Conservation (phyloP, 2,329 filamentous ascomycete genomes). For the Colletotrichum navitas region DNA sequence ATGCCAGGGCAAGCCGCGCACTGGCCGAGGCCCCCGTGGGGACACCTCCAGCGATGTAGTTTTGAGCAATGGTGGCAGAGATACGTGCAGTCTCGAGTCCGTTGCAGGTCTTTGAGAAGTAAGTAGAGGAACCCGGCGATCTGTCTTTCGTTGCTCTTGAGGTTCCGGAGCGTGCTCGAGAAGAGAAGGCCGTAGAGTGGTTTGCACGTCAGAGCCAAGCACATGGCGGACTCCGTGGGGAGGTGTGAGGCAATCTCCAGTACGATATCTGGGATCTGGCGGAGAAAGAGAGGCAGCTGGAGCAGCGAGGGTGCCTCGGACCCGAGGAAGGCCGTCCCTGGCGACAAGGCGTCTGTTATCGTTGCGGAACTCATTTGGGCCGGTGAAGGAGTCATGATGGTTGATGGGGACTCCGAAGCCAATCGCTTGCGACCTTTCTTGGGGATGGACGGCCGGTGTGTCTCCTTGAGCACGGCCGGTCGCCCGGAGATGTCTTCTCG, state of each 20-base stretch:
- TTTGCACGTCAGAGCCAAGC: conserved; percentile 34
- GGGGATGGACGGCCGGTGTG: not conserved
- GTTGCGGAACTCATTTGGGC: not conserved
- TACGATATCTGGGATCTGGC: conserved; percentile 30
- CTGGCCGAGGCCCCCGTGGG: not conserved
- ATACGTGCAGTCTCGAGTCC: not conserved
- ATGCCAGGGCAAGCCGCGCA: conserved; percentile 1
- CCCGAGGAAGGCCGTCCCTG: not conserved
- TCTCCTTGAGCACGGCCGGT: not conserved
- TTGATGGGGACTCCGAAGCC: too few species aligned
- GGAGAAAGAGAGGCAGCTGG: conserved; percentile 13
- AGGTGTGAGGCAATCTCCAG: conserved; percentile 37
- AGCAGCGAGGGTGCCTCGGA: not conserved
- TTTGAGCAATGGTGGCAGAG: conserved; percentile 30
- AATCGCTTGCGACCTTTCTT: not conserved
- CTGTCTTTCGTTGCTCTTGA: not conserved
- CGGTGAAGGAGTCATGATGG: not conserved
- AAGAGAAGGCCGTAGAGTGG: conserved; percentile 33
- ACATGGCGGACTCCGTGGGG: conserved; percentile 28
- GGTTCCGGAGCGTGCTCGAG: not conserved
- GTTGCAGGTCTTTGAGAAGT: conserved; percentile 19
- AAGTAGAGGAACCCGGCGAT: conserved; percentile 24
- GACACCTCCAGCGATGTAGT: conserved; percentile 16
- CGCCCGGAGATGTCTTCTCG: not conserved
- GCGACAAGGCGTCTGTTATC: not conserved